These are phyloP conservation scores for Mycena rosella DNA, from an alignment of 768 basidiomycete genomes.

Conservation along the genomic window DNA sequence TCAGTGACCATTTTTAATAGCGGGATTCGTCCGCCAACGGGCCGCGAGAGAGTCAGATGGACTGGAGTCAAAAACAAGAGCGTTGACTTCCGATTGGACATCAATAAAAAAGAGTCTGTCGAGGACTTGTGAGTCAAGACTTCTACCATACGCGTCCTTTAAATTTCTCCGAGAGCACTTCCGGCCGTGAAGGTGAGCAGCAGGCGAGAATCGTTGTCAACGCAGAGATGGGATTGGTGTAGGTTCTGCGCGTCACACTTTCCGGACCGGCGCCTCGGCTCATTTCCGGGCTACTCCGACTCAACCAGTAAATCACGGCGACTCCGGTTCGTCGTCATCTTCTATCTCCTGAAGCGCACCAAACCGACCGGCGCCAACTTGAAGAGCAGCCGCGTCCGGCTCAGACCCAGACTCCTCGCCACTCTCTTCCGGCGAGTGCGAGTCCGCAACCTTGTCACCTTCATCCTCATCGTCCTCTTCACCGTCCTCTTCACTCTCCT, in stretches of 20 bases:
- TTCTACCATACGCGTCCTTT: neutral
- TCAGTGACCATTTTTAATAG: constrained; percentile 2
- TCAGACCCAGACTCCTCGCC: constrained; percentile 10
- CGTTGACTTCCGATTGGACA: constrained; percentile 11
- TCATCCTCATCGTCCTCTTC: constrained; percentile 44
- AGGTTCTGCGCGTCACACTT: too few relatives aligned
- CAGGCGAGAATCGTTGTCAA: too few relatives aligned
- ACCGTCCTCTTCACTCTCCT: constrained; percentile 46
- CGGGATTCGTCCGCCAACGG: constrained; percentile 8
- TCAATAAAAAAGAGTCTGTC: neutral
- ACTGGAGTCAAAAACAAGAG: neutral
- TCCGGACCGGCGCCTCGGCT: too few relatives aligned
- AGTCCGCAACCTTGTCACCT: neutral
- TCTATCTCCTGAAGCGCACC: constrained; percentile 28
- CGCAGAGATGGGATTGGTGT: too few relatives aligned
- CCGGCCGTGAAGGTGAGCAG: too few relatives aligned
- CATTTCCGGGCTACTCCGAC: too few relatives aligned
- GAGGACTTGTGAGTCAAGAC: neutral
- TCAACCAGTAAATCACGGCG: too few relatives aligned
- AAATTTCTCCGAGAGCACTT: constrained; percentile 2
- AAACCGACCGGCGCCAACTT: constrained; percentile 30
- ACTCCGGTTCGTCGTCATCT: neutral
- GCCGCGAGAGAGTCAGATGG: constrained; percentile 23
- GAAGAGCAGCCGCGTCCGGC: neutral
- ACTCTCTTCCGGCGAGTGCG: constrained; percentile 1